Conservation (phyloP, 1,284 basidiomycete genomes). For the Ganoderma meredithae region DNA sequence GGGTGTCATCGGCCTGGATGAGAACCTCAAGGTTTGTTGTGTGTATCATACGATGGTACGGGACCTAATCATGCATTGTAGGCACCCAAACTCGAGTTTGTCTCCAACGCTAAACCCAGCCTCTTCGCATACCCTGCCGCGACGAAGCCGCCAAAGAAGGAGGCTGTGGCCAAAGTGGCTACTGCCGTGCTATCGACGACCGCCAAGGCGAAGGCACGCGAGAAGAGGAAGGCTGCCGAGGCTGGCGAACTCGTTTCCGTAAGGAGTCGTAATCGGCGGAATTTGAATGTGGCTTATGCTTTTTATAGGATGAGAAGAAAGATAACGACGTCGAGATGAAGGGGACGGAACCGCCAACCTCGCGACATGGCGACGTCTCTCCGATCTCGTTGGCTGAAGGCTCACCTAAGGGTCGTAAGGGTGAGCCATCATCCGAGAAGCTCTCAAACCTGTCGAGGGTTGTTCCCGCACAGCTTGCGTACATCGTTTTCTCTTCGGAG, state of each 20-base stretch:
- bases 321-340: slow-evolving; percentile 82
- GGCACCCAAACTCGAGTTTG: slow-evolving; percentile 91
- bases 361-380: slow-evolving; percentile 61
- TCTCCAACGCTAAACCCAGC: slow-evolving; percentile 88
- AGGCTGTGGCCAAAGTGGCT: slow-evolving; percentile 88
- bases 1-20: slow-evolving; percentile 89
- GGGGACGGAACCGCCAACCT: slow-evolving; percentile 53
- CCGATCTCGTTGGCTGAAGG: slow-evolving; percentile 61
- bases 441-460: slow-evolving; percentile 93
- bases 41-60: background rate
- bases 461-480: slow-evolving; percentile 87
- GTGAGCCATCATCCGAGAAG: slow-evolving; percentile 80
- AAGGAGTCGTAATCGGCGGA: slow-evolving; percentile 40
- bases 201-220: slow-evolving; percentile 91
- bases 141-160: slow-evolving; percentile 89
- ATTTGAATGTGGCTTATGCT: slow-evolving; percentile 12
- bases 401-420: slow-evolving; percentile 54
- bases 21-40: slow-evolving; percentile 65
- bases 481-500: slow-evolving; percentile 84
- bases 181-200: slow-evolving; percentile 95
- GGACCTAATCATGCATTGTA: slow-evolving; percentile 40
- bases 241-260: slow-evolving; percentile 88
- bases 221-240: slow-evolving; percentile 86
- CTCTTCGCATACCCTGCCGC: slow-evolving; percentile 89
- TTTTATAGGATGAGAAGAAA: slow-evolving; percentile 61